A percentile compares a stretch with the other conserved stretches of the same genome.
These are phyloP conservation scores for Marasmius sp. DNA, from an alignment of 1,284 basidiomycete species.

Conservation along the genomic window DNA sequence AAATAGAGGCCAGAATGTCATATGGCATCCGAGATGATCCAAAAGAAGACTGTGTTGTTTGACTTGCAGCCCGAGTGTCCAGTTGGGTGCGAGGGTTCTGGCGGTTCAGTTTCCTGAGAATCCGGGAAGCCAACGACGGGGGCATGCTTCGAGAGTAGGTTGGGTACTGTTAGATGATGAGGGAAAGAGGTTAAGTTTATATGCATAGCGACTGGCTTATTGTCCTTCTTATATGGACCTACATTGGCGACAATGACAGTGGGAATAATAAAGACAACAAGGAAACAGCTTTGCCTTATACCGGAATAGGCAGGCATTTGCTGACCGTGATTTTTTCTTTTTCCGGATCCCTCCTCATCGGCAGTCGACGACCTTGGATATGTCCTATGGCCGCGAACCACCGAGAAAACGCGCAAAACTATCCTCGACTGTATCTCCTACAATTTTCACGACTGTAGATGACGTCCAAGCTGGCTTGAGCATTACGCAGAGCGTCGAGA, in stretches of 20 bases:
- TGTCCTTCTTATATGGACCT: no score
- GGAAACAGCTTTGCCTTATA: no score
- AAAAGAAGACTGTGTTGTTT: not conserved
- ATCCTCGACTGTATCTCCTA: conserved; percentile 16
- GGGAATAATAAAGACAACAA: no score
- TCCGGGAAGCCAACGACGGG: not conserved
- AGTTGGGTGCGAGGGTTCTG: not conserved
- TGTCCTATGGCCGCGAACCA: conserved; percentile 6
- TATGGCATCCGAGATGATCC: no score
- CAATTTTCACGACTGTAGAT: conserved; percentile 16
- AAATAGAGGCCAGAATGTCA: no score
- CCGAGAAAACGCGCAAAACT: conserved; percentile 15
- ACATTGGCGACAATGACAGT: no score
- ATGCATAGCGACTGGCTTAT: no score
- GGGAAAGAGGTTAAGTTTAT: no score
- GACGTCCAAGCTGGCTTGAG: conserved; percentile 21
- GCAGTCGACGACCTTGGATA: not conserved
- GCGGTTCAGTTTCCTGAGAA: not conserved
- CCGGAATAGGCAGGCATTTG: not conserved
- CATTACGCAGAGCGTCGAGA: conserved; percentile 15
- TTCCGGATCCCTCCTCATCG: not conserved
- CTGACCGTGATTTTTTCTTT: not conserved
- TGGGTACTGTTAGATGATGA: no score
- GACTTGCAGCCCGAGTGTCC: not conserved
- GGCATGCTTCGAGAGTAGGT: not conserved